Base-by-base conservation (phyloP, 257 asterid species). In the Dorcoceras hygrometricum region DNA sequence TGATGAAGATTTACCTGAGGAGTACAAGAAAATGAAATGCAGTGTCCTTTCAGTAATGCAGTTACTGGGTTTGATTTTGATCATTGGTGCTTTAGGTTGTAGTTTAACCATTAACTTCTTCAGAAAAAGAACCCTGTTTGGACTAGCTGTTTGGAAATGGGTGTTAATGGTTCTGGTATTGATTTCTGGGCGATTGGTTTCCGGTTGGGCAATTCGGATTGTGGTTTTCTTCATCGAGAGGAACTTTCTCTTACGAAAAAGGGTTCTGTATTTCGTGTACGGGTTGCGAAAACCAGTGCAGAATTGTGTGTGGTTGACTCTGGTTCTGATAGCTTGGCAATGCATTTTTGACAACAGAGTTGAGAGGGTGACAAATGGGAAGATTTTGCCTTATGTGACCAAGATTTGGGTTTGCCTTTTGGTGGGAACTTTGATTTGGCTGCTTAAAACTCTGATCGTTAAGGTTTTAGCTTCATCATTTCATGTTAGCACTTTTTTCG, bases 261-360 rank as follows among this genome's bases (percentile, higher is more conserved):
- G 86, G 26, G 88, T 85, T 65, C 57, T 85, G 74, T 85, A 85
- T 80, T 85, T 85, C 57, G 84, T 85, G 0, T 85, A 85, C 57
- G 91, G 91, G 3, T 51, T 85, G 73, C 75, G 88, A 66, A 85
- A 80, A 9, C 78, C 88, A 4, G 88, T 80, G 32, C 88, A 85
- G 83, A 85, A 82, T 59, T 82, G 88, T 23, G 31, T 85, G 25
- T 85, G 91, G 91, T 68, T 85, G 74, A 71, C 80, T 59, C 55
- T 85, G 25, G 88, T 82, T 34, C 75, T 85, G 78, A 60, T 85
- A 27, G 91, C 91, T 57, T 85, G 91, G 91, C 84, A 80, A 29
- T 72, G 73, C 57, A 80, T 85, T 20, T 82, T 85, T 24, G 81
- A 82, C 59, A 57, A 78, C 76, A 85, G 53, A 20, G 84, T 82